phyloP scores from a whole-genome alignment of 2,329 filamentous ascomycete species.

The Fusarium goolgardi region DNA sequence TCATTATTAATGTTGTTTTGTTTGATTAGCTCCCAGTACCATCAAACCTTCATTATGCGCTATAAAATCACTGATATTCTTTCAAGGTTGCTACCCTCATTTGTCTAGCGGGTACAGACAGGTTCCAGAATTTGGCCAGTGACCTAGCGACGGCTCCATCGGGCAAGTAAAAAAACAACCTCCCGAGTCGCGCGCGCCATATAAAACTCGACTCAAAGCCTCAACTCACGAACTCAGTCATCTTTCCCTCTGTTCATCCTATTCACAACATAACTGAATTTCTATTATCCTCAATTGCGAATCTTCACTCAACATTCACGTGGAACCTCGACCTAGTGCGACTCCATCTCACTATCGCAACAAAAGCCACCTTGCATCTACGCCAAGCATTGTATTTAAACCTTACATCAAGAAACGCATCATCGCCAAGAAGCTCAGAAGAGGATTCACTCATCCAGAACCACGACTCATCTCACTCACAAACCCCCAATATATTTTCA shows the following conservation, averaged over 20 bases:
- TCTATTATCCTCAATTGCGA: neutral
- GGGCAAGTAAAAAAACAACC: conserved; percentile 37
- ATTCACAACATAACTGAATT: neutral
- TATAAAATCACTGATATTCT: conserved; percentile 16
- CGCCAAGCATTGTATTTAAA: conserved; percentile 1
- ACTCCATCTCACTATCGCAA: neutral
- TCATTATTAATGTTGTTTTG: neutral
- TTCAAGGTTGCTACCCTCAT: conserved; percentile 23
- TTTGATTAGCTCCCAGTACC: neutral
- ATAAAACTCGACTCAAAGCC: conserved; percentile 44
- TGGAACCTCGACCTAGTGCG: neutral
- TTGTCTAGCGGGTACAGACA: conserved; percentile 16
- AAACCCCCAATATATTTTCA: neutral
- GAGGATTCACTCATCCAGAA: neutral
- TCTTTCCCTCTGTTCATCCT: neutral
- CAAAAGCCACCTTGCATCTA: conserved; percentile 6
- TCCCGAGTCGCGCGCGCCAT: conserved; percentile 37
- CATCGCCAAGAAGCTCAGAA: neutral
- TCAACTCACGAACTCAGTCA: conserved; percentile 23
- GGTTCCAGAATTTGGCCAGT: conserved; percentile 39
- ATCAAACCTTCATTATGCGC: neutral
- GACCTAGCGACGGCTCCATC: conserved; percentile 31
- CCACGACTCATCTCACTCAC: neutral
- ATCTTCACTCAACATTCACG: neutral
- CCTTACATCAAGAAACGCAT: neutral